A percentile compares a stretch with the other conserved stretches of the same genome.
These are phyloP conservation scores for Trichophyton benhamiae DNA, from an alignment of 2,329 filamentous ascomycete species.

Conservation along the genomic window DNA sequence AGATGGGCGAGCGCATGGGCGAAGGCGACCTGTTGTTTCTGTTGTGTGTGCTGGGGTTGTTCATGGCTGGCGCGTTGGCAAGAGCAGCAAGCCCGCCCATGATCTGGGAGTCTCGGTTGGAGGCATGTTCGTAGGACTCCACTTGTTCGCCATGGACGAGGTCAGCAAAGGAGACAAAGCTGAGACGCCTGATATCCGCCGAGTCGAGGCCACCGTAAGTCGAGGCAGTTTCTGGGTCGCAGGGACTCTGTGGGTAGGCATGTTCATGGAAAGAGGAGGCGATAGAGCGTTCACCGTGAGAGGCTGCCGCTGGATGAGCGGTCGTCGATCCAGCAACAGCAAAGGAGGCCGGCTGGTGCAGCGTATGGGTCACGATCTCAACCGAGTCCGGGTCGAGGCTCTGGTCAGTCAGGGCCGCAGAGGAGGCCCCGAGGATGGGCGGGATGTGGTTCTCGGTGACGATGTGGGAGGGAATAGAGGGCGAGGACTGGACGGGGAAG, in stretches of 20 bases:
- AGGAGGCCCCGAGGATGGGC: conserved; percentile 78
- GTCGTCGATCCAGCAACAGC: conserved; percentile 41
- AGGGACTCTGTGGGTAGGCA: conserved; percentile 42
- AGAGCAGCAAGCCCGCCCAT: conserved; percentile 50
- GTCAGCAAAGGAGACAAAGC: conserved; percentile 94
- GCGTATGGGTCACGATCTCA: conserved; percentile 78
- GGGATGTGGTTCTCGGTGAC: conserved; percentile 91
- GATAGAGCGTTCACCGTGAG: conserved; percentile 22
- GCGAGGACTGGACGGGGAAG: conserved; percentile 56
- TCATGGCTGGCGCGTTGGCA: conserved; percentile 9
- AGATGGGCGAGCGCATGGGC: conserved; percentile 33
- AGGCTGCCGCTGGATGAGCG: conserved; percentile 20
- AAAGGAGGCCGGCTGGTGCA: conserved; percentile 65
- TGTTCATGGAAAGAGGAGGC: conserved; percentile 38
- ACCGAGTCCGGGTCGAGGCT: conserved; percentile 77
- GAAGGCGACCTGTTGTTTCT: conserved; percentile 37
- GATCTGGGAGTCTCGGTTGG: conserved; percentile 58
- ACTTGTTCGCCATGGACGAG: conserved; percentile 64
- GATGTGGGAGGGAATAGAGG: conserved; percentile 86
- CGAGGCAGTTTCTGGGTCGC: conserved; percentile 48
- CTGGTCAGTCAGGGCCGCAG: conserved; percentile 78
- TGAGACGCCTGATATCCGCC: conserved; percentile 67
- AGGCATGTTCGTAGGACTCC: conserved; percentile 31
- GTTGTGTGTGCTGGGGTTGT: conserved; percentile 7
- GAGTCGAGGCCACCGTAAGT: conserved; percentile 68